Evolutionary conservation across 441 rosid species (phyloP), one percentile per base, ranked within the genome.

Genomic region (Flueggea neowawraea): DNA sequence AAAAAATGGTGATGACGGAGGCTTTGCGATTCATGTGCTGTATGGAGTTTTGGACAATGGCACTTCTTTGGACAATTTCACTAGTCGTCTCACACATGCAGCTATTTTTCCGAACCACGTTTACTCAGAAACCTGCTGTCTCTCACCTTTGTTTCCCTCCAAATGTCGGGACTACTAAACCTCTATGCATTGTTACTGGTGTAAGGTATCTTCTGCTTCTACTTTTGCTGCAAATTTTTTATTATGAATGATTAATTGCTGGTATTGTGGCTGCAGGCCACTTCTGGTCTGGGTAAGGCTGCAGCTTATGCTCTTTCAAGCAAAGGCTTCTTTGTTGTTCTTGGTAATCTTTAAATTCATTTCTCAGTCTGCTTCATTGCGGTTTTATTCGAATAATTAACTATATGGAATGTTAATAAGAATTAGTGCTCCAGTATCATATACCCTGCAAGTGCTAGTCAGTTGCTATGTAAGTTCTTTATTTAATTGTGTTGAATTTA

Each of bases 211-310:
- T 58, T 68, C 52, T 15, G 8, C 50, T 6, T 72, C 69, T 56
- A 4, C 41, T 13, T 31, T 53, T 41, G 0, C 6, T 36, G 31
- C 16, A 2, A 15, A 16, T 3, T 31, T 12, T 48, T 33, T 52
- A 10, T 52, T 11, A 6, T 39, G 9, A 31, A 43, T 10, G 9
- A 11, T 16, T 13, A 16, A 16, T n/a, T 8, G 16, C 22, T 55
- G 17, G 4, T 44, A 6, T 17, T 57, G 28, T 22, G 68, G 69
- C 47, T 67, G 58, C 64, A 90, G 98, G 93, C 95, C 65, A 84
- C 95, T 52, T 94, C 97, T 17, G 98, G 98, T 39, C 58, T 90
- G 41, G 97, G 98, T 39, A 84, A 80, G 12, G 93, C 91, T 4
- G 82, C 93, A n/a, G 93, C 97, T 11, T 66, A 55, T 73, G 87